These are phyloP conservation scores for Xylariaceae sp. DNA, from an alignment of 2,329 filamentous ascomycete genomes.

Conservation along the genomic window DNA sequence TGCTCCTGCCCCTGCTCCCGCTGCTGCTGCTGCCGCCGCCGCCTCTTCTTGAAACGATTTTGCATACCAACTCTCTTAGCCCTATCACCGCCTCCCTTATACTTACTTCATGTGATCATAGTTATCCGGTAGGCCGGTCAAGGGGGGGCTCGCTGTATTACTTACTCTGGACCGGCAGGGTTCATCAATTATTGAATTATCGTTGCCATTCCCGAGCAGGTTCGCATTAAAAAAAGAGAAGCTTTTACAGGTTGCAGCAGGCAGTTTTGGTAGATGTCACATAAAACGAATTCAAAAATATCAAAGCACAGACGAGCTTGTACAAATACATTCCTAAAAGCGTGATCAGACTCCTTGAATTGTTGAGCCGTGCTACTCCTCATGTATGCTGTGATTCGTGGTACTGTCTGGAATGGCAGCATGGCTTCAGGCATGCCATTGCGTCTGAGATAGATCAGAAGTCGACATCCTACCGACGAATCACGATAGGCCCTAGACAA, in stretches of 20 bases:
- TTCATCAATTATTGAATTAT: neutral
- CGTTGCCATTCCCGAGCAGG: neutral
- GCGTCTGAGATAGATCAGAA: too few relatives aligned
- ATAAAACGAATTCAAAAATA: neutral
- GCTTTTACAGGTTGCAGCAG: neutral
- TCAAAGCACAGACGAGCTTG: neutral
- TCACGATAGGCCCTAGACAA: too few relatives aligned
- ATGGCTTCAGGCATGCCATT: too few relatives aligned
- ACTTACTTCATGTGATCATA: constrained; percentile 8
- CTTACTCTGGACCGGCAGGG: neutral
- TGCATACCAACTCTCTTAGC: neutral
- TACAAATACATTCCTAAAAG: neutral
- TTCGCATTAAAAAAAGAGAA: constrained; percentile 1
- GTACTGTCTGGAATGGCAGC: too few relatives aligned
- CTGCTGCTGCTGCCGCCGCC: constrained; percentile 3
- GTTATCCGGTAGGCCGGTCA: constrained; percentile 1
- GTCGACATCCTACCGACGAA: too few relatives aligned
- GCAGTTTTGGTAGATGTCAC: neutral
- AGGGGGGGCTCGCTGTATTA: constrained; percentile 1
- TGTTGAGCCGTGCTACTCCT: neutral
- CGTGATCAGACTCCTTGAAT: neutral
- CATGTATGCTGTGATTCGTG: neutral
- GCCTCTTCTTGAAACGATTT: constrained; percentile 8
- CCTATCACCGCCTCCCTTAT: neutral
- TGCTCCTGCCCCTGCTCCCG: constrained; percentile 17